Percentiles rank a stretch among this genome's conserved stretches.
phyloP scores from a whole-genome alignment of 2,329 filamentous ascomycete species.

The Dendrostoma leiphaemia region DNA sequence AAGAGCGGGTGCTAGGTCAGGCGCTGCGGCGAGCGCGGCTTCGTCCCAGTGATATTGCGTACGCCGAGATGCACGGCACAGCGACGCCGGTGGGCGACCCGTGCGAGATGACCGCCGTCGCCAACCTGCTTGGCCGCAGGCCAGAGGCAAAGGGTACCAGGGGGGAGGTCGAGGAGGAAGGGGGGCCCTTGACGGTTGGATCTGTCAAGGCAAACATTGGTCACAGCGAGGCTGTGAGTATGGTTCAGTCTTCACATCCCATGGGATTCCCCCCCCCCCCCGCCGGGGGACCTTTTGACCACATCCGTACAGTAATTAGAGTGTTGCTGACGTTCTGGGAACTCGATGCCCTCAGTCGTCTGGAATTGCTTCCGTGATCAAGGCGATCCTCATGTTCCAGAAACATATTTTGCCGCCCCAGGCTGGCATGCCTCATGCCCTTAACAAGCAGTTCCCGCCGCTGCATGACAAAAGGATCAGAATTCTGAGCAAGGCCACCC shows the following conservation, averaged over 20 bases:
- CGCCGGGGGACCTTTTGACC: no score
- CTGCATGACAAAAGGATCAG: not conserved
- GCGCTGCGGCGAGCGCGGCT: not conserved
- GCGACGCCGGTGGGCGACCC: not conserved
- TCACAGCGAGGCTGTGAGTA: not conserved
- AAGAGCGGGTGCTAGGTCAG: not conserved
- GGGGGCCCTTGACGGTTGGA: not conserved
- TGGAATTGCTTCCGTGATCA: not conserved
- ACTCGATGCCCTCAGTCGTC: no score
- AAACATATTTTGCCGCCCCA: not conserved
- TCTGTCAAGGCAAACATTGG: constrained; percentile 1
- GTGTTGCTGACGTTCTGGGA: no score
- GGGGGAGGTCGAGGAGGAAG: no score
- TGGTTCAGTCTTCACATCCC: no score
- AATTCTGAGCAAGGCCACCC: not conserved
- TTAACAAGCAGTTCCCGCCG: not conserved
- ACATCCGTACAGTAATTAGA: no score
- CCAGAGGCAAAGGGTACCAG: not conserved
- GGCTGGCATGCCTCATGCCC: not conserved
- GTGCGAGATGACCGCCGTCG: not conserved
- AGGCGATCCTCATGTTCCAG: not conserved
- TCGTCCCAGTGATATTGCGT: not conserved
- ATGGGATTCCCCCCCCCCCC: no score
- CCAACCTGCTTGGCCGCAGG: not conserved
- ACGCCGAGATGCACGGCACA: not conserved